Evolutionary conservation across 441 rosid genomes (phyloP), one percentile per base, ranked within the genome.

Genomic region (Eutrema salsugineum): DNA sequence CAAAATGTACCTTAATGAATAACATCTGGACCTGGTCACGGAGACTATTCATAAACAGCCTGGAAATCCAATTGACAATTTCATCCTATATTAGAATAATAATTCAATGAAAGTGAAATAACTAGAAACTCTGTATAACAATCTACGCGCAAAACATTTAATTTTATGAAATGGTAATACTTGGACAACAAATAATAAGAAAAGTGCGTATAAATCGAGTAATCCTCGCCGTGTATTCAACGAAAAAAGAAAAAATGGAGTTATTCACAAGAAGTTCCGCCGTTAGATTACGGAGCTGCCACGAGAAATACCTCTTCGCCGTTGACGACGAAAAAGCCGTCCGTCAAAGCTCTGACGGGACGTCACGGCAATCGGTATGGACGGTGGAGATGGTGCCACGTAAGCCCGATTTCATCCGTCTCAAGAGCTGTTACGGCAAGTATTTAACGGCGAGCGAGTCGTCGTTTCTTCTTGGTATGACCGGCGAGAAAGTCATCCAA

Each of bases 211-310:
- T 74, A 67, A 47, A 32, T 43, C n/a, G 57, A 43, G 11, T 42
- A 50, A 32, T 11, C 8, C 47, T 66, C 24, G 16, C 46, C 8
- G 72, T 27, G 77, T 65, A 46, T 44, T 72, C 27, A 22, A 11
- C 70, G 22, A 58, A 19, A 20, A 39, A 49, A 5, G 1, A 5
- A 19, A 28, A 24, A 32, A 87, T 87, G 93, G 93, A 88, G 75
- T 8, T 83, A 11, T 82, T 86, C 76, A 19, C 27, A 70, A 78
- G 81, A 47, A 59, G 81, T 0, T 68, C 63, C 59, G 84, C 80
- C 8, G 85, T 86, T 19, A 84, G 78, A 66, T 80, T 88, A 57
- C 80, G 84, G 10, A 82, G 89, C 86, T 87, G 81, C 75, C 85
- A 80, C 48, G 86, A 82, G 20, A 88, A 86, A 50, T 86, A 86